Evolutionary conservation across 345 rosid genomes (phyloP), one percentile per base, ranked within the genome.

Genomic region (Citrus sp.): DNA sequence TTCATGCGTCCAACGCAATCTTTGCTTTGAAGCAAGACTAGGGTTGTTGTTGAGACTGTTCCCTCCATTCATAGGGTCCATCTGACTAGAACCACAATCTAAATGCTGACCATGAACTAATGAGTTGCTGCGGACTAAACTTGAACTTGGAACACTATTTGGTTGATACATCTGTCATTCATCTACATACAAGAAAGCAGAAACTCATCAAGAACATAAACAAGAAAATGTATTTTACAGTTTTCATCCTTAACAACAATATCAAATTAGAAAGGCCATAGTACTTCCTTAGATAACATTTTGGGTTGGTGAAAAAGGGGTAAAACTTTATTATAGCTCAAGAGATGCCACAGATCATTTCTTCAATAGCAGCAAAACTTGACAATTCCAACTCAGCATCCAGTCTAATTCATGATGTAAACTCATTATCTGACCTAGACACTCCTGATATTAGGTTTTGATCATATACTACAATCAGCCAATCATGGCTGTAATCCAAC

Each of bases 1-100:
- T 74, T 96, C 99, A 80, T 96, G 90, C 24, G 99, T 96, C 99
- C 99, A 96, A 63, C 97, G 98, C 84, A 96, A 73, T 55, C 98
- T 88, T 83, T 94, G 99, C 89, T 96, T 96, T 27, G 99, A 96
- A 56, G 99, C 93, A 81, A 91, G 98, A 88, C 84, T 92, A 62
- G 93, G 80, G 83, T 88, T 90, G 87, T 84, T 88, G 78, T 80
- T 84, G 79, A 77, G 81, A 82, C 73, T 87, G 89, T 79, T 90
- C 63, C 92, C 97, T 77, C 94, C 97, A 72, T 76, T 87, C 56
- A 82, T 80, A 46, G 92, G 89, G 75, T 92, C 99, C 98, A 96
- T 94, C 79, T 84, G 61, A 84, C 82, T 85, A 37, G 79, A 78
- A 75, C 76, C 86, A 81, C 84, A 78, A 82, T 89, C 91, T 82